Conservation (phyloP, 1,139 yeast genomes). For the Saccharomyces pastorianus region DNA sequence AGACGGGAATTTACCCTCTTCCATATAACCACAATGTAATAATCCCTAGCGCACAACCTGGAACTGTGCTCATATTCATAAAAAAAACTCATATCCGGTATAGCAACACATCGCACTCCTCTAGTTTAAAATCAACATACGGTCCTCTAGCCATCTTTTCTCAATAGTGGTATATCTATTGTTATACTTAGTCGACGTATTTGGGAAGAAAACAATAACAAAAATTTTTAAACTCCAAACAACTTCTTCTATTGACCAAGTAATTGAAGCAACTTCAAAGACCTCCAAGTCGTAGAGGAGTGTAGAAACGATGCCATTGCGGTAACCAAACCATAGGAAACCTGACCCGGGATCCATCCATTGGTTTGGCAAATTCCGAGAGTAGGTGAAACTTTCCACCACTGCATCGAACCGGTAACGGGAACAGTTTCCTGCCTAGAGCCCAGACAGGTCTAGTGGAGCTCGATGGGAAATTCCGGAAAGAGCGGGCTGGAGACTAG, state of each 20-base stretch:
- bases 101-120: conserved; percentile 8
- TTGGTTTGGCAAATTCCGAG: background rate
- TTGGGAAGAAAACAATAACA: background rate
- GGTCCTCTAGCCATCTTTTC: conserved; percentile 92
- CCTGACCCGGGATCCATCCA: background rate
- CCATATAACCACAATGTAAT: background rate
- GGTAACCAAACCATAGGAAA: background rate
- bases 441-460: background rate
- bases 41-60: background rate
- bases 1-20: background rate
- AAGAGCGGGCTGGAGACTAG: too few relatives aligned
- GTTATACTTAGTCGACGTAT: background rate
- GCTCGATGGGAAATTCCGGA: too few relatives aligned
- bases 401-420: background rate
- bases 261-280: background rate
- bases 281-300: background rate
- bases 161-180: conserved; percentile 8
- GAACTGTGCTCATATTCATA: background rate
- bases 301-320: background rate
- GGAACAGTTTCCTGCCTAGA: background rate
- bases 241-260: background rate
- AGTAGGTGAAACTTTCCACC: background rate
- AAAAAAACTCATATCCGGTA: background rate
- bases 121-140: conserved; percentile 42
- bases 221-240: background rate